A percentile compares a stretch with the other conserved stretches of the same genome.
Evolutionary conservation across 2,329 filamentous ascomycete species (phyloP).

Genomic region (Magnaporthiopsis incrustans): DNA sequence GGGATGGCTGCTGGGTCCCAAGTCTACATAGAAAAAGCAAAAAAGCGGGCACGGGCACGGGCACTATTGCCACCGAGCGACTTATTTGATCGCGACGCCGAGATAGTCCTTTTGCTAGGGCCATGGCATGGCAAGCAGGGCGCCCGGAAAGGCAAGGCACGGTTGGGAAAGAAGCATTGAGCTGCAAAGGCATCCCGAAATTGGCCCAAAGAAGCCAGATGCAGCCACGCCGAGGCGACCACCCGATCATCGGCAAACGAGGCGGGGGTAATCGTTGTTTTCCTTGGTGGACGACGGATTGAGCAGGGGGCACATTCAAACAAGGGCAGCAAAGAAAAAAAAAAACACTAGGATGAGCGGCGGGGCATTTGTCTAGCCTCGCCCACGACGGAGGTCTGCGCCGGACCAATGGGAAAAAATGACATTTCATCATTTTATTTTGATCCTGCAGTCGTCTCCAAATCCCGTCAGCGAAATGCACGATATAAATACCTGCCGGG

Average conservation of each 20-base stretch:
- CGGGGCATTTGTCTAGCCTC: background rate
- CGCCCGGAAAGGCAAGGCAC: too few species aligned
- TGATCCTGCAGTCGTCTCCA: too few species aligned
- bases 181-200: too few species aligned
- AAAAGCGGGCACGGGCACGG: background rate
- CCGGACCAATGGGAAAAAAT: background rate
- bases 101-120: background rate
- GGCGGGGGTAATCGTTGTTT: background rate
- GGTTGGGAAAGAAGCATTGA: background rate
- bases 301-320: background rate
- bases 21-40: background rate
- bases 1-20: background rate
- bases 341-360: background rate
- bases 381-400: too few species aligned
- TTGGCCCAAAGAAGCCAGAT: background rate
- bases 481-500: background rate
- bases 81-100: background rate
- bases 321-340: background rate
- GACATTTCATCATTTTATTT: too few species aligned
- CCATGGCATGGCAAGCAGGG: background rate
- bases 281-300: background rate
- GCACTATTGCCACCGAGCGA: background rate
- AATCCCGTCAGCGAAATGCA: background rate
- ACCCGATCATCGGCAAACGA: background rate
- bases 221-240: background rate